phyloP scores from a whole-genome alignment of 2,329 filamentous ascomycete species.

The Paraphaeosphaeria minitans region DNA sequence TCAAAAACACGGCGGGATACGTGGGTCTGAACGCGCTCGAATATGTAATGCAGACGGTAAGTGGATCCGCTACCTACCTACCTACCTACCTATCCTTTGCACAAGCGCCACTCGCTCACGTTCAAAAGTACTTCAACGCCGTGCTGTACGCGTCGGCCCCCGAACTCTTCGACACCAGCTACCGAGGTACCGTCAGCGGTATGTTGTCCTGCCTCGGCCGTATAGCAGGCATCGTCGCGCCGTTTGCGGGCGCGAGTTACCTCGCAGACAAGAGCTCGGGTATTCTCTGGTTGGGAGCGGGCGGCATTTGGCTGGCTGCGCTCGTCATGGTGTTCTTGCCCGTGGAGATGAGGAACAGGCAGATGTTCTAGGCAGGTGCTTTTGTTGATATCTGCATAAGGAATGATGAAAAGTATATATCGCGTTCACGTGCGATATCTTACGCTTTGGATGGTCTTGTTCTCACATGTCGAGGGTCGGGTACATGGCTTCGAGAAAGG shows the following conservation, averaged over 20 bases:
- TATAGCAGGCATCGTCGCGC: constrained; percentile 35
- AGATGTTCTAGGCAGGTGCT: constrained; percentile 30
- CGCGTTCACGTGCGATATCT: too few relatives aligned
- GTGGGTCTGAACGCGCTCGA: constrained; percentile 38
- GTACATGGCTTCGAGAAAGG: too few relatives aligned
- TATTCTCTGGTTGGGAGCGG: constrained; percentile 37
- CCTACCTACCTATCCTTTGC: too few relatives aligned
- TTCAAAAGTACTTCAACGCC: constrained; percentile 35
- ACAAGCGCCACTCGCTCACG: not conserved
- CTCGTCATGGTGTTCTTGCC: constrained; percentile 36
- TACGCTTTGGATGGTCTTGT: too few relatives aligned
- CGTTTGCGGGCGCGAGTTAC: constrained; percentile 33
- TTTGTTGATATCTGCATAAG: not conserved
- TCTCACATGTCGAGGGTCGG: too few relatives aligned
- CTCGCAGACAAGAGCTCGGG: constrained; percentile 29
- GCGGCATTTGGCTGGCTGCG: constrained; percentile 37
- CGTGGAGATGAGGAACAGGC: constrained; percentile 37
- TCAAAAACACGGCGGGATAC: constrained; percentile 30
- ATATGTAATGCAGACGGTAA: constrained; percentile 41
- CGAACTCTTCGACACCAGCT: constrained; percentile 36
- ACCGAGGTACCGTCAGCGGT: constrained; percentile 37
- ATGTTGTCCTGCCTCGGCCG: constrained; percentile 38
- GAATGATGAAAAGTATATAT: not conserved
- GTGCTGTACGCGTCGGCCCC: constrained; percentile 38
- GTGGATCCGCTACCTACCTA: not conserved